Evolutionary conservation across 306 rosid genomes (phyloP).

Genomic region (Cyamopsis tetragonoloba): DNA sequence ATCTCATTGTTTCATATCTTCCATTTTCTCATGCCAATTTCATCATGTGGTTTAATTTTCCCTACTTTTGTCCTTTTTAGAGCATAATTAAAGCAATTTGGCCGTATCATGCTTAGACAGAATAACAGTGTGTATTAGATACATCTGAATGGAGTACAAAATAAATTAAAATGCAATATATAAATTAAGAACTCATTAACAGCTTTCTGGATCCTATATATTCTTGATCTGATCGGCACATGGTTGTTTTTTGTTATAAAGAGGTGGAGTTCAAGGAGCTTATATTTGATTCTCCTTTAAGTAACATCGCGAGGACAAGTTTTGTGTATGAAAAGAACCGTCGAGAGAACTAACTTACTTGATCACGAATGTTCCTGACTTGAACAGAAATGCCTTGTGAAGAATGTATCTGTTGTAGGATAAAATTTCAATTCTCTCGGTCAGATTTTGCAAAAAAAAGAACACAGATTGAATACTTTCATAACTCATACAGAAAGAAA

Average conservation of each 20-base stretch:
- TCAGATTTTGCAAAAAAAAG: too few relatives aligned
- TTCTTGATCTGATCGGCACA: background rate
- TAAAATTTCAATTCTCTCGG: too few relatives aligned
- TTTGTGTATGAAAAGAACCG: too few relatives aligned
- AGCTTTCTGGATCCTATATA: background rate
- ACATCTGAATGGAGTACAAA: background rate
- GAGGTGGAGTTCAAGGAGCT: background rate
- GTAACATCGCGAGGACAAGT: too few relatives aligned
- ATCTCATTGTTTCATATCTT: background rate
- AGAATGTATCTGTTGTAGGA: too few relatives aligned
- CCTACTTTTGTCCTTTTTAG: background rate
- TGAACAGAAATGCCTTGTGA: too few relatives aligned
- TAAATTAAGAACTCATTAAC: background rate
- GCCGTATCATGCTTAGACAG: background rate
- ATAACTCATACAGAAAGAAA: too few relatives aligned
- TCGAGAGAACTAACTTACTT: too few relatives aligned
- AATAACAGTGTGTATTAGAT: background rate
- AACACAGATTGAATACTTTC: too few relatives aligned
- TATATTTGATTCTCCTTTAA: too few relatives aligned
- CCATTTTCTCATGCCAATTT: background rate
- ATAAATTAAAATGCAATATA: background rate
- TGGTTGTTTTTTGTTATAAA: background rate
- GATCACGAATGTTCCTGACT: too few relatives aligned
- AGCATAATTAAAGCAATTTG: background rate
- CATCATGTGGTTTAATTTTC: background rate